A percentile compares a stretch with the other conserved stretches of the same genome.
Conservation (phyloP, 345 rosid genomes). For the Salix exigua region DNA sequence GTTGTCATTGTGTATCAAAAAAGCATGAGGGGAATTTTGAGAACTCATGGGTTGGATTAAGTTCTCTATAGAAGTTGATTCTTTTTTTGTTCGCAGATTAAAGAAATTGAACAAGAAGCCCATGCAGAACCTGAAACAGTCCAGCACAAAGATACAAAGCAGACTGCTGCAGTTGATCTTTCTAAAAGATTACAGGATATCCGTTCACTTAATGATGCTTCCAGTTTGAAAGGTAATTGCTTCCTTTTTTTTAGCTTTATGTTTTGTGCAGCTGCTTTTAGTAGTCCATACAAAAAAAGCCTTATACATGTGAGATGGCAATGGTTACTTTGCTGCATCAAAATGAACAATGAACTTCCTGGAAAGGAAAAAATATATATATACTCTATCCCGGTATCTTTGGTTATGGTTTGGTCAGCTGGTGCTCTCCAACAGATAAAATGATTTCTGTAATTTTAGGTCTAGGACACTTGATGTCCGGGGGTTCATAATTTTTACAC, state of each 20-base stretch:
- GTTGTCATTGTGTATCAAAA: neutral
- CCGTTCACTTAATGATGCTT: constrained; percentile 54
- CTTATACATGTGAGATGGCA: neutral
- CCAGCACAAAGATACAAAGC: constrained; percentile 54
- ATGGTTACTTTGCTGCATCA: neutral
- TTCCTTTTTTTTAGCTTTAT: neutral
- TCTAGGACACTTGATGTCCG: neutral
- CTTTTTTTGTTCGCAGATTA: constrained; percentile 45
- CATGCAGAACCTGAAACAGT: constrained; percentile 44
- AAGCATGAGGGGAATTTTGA: neutral
- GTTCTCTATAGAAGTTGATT: neutral
- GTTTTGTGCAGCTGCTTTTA: neutral
- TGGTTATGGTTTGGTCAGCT: neutral
- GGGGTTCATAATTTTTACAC: neutral
- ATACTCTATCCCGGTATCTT: neutral
- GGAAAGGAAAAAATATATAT: no score
- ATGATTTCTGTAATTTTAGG: neutral
- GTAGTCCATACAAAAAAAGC: neutral
- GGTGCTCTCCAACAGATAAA: neutral
- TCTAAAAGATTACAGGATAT: constrained; percentile 82
- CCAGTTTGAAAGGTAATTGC: constrained; percentile 70
- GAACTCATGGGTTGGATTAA: neutral
- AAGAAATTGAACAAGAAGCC: constrained; percentile 75
- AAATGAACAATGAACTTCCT: neutral
- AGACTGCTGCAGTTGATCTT: constrained; percentile 73